phyloP scores from a whole-genome alignment of 1,139 yeast genomes.

The Suhomyces chickasaworum region DNA sequence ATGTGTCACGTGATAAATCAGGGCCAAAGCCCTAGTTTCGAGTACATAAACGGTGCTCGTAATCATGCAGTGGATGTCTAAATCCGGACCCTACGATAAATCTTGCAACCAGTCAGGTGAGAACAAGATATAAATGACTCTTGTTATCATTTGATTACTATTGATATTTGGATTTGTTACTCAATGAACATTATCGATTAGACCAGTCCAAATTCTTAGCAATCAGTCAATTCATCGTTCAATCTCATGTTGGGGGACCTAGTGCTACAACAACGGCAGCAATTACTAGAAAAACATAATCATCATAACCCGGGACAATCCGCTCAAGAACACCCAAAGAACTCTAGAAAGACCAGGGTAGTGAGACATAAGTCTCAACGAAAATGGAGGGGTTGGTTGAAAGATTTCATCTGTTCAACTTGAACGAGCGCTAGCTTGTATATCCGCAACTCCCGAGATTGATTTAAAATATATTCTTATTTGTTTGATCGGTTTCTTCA shows the following conservation, averaged over 20 bases:
- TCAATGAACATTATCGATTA: not conserved
- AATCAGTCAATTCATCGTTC: not conserved
- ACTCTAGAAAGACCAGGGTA: not conserved
- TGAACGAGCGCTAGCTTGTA: not conserved
- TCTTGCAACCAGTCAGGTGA: slow-evolving; percentile 3
- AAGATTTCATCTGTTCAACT: not conserved
- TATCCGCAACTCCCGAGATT: not conserved
- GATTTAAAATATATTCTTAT: not conserved
- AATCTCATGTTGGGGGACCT: slow-evolving; percentile 9
- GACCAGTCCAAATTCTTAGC: not conserved
- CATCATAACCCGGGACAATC: not conserved
- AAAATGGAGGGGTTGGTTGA: not conserved
- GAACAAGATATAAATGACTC: not conserved
- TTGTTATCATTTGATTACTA: not conserved
- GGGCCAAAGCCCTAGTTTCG: slow-evolving; percentile 7
- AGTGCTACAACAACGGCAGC: slow-evolving; percentile 6
- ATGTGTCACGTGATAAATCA: not conserved
- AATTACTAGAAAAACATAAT: not conserved
- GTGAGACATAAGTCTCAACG: not conserved
- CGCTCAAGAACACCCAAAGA: not conserved
- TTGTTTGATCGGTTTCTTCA: not conserved
- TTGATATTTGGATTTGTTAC: not conserved
- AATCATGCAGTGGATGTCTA: not conserved
- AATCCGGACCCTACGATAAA: not conserved
- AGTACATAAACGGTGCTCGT: not conserved